phyloP scores from a whole-genome alignment of 805 yeast genomes.

The Monosporozyma siamensis region DNA sequence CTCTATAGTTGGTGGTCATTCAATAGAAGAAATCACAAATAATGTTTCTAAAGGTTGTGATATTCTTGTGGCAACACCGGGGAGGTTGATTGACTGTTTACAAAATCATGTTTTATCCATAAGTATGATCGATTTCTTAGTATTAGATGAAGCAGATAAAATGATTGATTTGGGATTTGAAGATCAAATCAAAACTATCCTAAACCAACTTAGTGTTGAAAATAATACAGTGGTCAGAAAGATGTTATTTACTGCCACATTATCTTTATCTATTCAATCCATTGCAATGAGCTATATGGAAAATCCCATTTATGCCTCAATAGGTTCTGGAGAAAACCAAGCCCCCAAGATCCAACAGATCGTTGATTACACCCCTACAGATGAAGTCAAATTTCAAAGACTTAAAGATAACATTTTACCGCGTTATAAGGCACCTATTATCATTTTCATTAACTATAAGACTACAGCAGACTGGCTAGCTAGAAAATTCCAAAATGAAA shows the following conservation, averaged over 20 bases:
- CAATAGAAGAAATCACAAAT: conserved; percentile 60
- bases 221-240: conserved; percentile 40
- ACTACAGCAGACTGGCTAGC: conserved; percentile 61
- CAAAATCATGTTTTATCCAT: conserved; percentile 57
- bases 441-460: conserved; percentile 74
- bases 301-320: conserved; percentile 52
- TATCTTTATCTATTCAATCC: conserved; percentile 64
- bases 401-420: conserved; percentile 10
- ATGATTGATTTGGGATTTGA: conserved; percentile 96
- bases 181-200: conserved; percentile 56
- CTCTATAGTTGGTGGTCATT: conserved; percentile 84
- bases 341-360: conserved; percentile 51
- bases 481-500: conserved; percentile 36
- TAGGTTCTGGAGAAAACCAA: conserved; percentile 61
- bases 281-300: conserved; percentile 54
- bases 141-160: conserved; percentile 90
- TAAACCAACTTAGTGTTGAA: conserved; percentile 29
- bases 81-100: conserved; percentile 73
- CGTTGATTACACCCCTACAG: conserved; percentile 43
- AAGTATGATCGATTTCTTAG: conserved; percentile 53
- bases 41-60: conserved; percentile 57
- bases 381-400: conserved; percentile 38
- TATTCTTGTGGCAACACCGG: conserved; percentile 89
- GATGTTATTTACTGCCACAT: conserved; percentile 91
- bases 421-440: conserved; percentile 46